These are phyloP conservation scores for Phytophthora aleatoria DNA, from an alignment of 352 stramenopile genomes.

Conservation along the genomic window DNA sequence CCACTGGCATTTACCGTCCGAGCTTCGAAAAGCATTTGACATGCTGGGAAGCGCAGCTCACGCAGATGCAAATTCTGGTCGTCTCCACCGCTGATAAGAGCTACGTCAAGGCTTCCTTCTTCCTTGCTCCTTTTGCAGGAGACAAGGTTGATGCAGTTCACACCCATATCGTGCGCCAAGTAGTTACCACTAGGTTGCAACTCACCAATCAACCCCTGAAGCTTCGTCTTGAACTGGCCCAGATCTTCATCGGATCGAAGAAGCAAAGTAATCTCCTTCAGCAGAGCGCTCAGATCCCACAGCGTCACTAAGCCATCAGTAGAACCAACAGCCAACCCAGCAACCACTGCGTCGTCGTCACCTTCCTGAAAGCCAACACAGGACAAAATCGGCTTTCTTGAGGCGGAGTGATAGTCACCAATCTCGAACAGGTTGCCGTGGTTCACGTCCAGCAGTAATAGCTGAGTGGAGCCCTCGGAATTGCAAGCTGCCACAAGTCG, in stretches of 20 bases:
- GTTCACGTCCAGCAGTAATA: constrained; percentile 64
- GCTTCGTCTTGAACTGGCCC: constrained; percentile 12
- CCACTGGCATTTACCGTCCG: constrained; percentile 70
- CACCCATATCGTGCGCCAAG: constrained; percentile 84
- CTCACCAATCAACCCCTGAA: constrained; percentile 36
- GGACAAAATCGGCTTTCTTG: constrained; percentile 83
- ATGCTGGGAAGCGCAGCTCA: constrained; percentile 42
- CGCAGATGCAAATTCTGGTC: constrained; percentile 70
- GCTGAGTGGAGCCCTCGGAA: constrained; percentile 72
- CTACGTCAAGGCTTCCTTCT: constrained; percentile 35
- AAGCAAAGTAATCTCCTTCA: constrained; percentile 28
- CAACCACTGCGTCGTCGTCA: constrained; percentile 15
- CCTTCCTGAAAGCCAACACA: constrained; percentile 53
- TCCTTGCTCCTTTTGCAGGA: constrained; percentile 22
- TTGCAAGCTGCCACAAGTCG: constrained; percentile 72
- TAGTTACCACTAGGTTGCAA: constrained; percentile 56
- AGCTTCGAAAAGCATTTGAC: constrained; percentile 40
- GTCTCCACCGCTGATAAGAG: constrained; percentile 81
- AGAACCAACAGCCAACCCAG: constrained; percentile 72
- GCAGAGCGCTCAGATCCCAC: constrained; percentile 57
- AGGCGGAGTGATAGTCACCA: constrained; percentile 54
- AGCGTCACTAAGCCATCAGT: constrained; percentile 84
- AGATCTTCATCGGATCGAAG: constrained; percentile 18
- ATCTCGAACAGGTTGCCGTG: constrained; percentile 41
- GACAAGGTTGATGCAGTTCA: constrained; percentile 65